Percentiles rank a stretch among this genome's conserved stretches.
phyloP scores from a whole-genome alignment of 768 basidiomycete species.

The Podaxis rugospora region DNA sequence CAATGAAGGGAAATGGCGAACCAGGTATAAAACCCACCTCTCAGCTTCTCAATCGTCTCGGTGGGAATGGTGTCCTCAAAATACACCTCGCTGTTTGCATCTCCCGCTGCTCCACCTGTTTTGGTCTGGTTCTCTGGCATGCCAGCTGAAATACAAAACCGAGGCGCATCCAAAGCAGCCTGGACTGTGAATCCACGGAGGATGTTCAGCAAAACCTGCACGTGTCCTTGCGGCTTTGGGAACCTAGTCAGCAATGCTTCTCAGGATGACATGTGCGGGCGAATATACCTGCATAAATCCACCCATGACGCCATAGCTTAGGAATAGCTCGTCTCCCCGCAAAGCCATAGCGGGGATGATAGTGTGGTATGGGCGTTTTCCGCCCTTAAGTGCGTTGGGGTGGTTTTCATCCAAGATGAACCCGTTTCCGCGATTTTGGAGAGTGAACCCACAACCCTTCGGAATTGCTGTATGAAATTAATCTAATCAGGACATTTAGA shows the following conservation, averaged over 20 bases:
- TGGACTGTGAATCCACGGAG: conserved; percentile 85
- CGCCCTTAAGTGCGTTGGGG: conserved; percentile 78
- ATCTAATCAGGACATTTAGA: neutral
- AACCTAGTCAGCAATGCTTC: neutral
- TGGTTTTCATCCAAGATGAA: conserved; percentile 80
- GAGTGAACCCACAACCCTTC: conserved; percentile 91
- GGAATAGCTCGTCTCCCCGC: conserved; percentile 73
- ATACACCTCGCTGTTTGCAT: conserved; percentile 80
- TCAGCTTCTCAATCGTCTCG: conserved; percentile 60
- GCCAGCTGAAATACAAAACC: conserved; percentile 93
- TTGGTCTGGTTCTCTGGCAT: conserved; percentile 54
- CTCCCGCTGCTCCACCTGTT: conserved; percentile 47
- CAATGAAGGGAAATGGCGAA: neutral
- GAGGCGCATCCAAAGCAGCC: conserved; percentile 88
- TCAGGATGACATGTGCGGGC: neutral
- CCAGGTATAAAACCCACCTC: conserved; percentile 39
- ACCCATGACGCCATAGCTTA: conserved; percentile 91
- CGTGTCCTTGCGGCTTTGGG: conserved; percentile 85
- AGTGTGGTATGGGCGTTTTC: conserved; percentile 87
- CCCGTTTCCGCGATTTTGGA: conserved; percentile 90
- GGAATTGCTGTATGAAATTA: conserved; percentile 63
- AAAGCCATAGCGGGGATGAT: conserved; percentile 91
- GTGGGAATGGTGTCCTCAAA: conserved; percentile 79
- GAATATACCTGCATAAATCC: conserved; percentile 75
- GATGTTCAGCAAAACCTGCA: conserved; percentile 90